phyloP scores from a whole-genome alignment of 257 asterid genomes.

The Fraxinus cuspidata region DNA sequence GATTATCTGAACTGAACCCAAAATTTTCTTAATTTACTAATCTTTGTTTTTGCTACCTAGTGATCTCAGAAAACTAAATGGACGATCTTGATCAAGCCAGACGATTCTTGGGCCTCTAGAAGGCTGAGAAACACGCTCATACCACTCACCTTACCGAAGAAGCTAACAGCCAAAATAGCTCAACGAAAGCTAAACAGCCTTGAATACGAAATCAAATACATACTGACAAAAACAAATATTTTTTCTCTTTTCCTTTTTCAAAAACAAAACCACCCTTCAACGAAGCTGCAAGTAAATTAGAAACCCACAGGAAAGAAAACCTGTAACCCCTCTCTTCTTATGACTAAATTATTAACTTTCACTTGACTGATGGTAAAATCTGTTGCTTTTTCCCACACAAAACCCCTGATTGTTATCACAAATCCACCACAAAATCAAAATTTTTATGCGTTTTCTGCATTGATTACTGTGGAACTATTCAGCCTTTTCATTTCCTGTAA shows the following conservation, averaged over 20 bases:
- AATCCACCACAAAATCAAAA: slow-evolving; percentile 18
- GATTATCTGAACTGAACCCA: slow-evolving; percentile 28
- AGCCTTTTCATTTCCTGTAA: slow-evolving; percentile 1
- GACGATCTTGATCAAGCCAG: slow-evolving; percentile 45
- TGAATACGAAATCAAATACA: slow-evolving; percentile 39
- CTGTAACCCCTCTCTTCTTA: slow-evolving; percentile 2
- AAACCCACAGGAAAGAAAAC: background rate
- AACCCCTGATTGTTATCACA: slow-evolving; percentile 24
- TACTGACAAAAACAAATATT: slow-evolving; percentile 47
- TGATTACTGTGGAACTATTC: slow-evolving; percentile 10
- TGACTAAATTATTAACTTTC: slow-evolving; percentile 19
- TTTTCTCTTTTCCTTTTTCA: background rate
- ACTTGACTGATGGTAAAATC: slow-evolving; percentile 37
- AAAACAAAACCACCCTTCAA: slow-evolving; percentile 24
- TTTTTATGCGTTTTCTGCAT: background rate
- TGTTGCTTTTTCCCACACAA: slow-evolving; percentile 22
- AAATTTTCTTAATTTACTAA: background rate
- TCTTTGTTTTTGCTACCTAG: slow-evolving; percentile 25
- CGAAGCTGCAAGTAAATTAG: slow-evolving; percentile 23
- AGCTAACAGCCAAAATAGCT: slow-evolving; percentile 66
- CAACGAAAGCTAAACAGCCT: slow-evolving; percentile 55
- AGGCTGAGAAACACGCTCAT: slow-evolving; percentile 40
- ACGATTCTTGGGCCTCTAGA: slow-evolving; percentile 44
- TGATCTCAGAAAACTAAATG: slow-evolving; percentile 41
- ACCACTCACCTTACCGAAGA: slow-evolving; percentile 35